Conservation (phyloP, 2,329 filamentous ascomycete genomes). For the Colletotrichum sp. region DNA sequence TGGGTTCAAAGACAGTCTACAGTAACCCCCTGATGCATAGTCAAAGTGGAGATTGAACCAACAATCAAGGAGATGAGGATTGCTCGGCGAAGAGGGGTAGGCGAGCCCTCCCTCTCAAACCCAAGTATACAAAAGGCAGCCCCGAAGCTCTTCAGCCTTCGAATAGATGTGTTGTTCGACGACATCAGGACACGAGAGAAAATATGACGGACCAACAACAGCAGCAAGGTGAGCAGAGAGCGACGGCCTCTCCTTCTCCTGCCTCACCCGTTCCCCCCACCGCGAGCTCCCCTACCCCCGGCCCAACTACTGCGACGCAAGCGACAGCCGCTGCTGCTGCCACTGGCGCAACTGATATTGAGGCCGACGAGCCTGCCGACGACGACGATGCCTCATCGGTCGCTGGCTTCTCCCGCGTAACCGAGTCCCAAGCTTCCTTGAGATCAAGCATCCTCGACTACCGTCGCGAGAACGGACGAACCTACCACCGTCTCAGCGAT, state of each 20-base stretch:
- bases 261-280: no score
- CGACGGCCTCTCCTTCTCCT: no score
- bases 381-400: neutral
- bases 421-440: neutral
- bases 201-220: no score
- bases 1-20: no score
- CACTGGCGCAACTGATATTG: rapidly evolving
- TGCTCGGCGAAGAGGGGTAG: neutral
- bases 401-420: rapidly evolving
- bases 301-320: neutral
- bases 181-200: no score
- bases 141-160: no score
- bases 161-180: no score
- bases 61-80: neutral
- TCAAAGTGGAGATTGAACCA: neutral
- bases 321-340: neutral
- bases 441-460: neutral
- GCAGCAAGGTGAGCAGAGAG: no score
- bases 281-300: no score
- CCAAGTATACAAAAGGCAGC: no score
- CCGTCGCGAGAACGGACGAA: neutral
- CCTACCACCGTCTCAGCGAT: constrained; percentile 16
- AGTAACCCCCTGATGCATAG: no score
- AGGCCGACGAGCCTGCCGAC: rapidly evolving
- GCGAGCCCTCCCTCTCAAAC: neutral